phyloP scores from a whole-genome alignment of 129 eudicot genomes.

The Centaurea solstitialis region DNA sequence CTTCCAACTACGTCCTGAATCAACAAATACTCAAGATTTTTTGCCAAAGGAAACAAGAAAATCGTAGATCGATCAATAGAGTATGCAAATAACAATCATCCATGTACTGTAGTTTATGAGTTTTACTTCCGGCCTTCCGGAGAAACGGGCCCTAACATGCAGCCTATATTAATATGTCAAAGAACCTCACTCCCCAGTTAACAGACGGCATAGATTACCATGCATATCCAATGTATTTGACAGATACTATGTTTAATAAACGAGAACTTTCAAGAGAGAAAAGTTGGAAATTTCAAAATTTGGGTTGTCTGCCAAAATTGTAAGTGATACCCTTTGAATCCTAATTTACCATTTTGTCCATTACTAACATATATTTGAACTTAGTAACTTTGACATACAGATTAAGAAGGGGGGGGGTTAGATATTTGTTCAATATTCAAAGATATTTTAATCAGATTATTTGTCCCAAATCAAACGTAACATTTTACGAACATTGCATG shows the following conservation, averaged over 20 bases:
- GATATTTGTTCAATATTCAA: background rate
- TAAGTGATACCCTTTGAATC: background rate
- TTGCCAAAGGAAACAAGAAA: background rate
- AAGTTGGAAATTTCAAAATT: background rate
- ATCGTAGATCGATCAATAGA: background rate
- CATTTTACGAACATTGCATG: background rate
- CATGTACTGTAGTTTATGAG: background rate
- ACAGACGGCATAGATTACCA: background rate
- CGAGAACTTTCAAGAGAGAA: background rate
- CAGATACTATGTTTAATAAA: background rate
- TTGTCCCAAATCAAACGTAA: background rate
- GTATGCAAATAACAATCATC: background rate
- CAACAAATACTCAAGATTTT: too few species aligned
- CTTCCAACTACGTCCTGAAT: conserved; percentile 91
- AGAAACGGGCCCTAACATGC: too few species aligned
- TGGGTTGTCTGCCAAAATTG: background rate
- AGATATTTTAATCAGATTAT: background rate
- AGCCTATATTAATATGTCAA: too few species aligned
- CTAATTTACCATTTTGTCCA: background rate
- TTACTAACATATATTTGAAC: background rate
- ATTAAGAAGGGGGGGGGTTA: background rate
- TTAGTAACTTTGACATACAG: background rate
- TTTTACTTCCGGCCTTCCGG: too few species aligned
- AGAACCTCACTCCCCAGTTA: too few species aligned
- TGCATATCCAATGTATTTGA: background rate